Evolutionary conservation across 495 filamentous ascomycete species (phyloP), one percentile per base, ranked within the genome.

Genomic region (Podospora sp.): DNA sequence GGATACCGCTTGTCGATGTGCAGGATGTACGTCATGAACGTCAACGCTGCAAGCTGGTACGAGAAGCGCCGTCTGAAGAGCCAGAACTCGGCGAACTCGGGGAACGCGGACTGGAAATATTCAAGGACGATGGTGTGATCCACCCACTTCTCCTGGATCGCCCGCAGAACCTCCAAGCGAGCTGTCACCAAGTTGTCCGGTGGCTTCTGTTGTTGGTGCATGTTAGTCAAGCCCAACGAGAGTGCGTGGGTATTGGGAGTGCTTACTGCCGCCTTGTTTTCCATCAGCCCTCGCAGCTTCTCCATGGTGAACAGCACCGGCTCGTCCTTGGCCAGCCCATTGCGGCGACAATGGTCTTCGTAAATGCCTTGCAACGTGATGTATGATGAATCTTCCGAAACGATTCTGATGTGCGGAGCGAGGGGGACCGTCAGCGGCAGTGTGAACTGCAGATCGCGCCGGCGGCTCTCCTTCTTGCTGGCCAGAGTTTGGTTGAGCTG

Each of bases 21-120:
- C 81, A 99, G 91, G 67, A 96, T 90, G 75, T 97, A 98, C 40
- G 96, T 99, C 91, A 99, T 96, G 82, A 98, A 99, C 14, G 94
- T 97, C 63, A 97, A 85, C 1, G 93, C 89, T n/a, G 95, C 93
- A 58, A 97, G 89, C 79, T 98, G 95, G 80, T 97, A 97, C 29
- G 92, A 89, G 78, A 98, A 97, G 65, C 96, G 93, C 58, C 93
- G 88, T 52, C 94, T 89, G 90, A 99, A 99, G 49, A 98, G 88
- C 91, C 94, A 98, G 85, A 98, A 97, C 72, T 97, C 94, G 25
- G 91, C 84, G 74, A 90, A 98, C 53, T 91, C 91, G 62, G 95
- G 92, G 78, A 94, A 97, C 9, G 88, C 92, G 65, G 87, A 83
- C 75, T 93, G 88, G 87, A 97, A 98, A 80, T 97, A 96, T 69